Conservation (phyloP, 2,329 filamentous ascomycete genomes). For the Pseudogymnoascus sp. region DNA sequence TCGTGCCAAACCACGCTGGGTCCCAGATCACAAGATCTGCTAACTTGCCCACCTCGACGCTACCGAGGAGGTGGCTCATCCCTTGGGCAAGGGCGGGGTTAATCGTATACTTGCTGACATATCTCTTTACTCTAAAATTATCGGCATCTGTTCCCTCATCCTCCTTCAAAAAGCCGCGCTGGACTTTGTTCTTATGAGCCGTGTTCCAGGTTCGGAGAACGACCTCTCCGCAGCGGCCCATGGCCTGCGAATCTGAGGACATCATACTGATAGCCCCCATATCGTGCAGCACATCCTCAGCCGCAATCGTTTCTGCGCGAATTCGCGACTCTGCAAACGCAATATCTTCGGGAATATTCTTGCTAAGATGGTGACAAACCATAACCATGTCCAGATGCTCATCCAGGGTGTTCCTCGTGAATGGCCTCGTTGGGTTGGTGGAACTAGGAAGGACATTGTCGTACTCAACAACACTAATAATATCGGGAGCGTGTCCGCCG, state of each 20-base stretch:
- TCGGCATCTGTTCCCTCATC: conserved; percentile 74
- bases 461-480: conserved; percentile 87
- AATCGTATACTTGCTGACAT: conserved; percentile 92
- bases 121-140: conserved; percentile 86
- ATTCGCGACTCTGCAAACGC: conserved; percentile 93
- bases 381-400: conserved; percentile 98
- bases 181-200: conserved; percentile 89
- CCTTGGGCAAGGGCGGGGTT: conserved; percentile 89
- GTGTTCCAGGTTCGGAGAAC: conserved; percentile 93
- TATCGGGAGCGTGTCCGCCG: conserved; percentile 90
- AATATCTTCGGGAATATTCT: conserved; percentile 90
- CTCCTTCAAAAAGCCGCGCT: conserved; percentile 67
- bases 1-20: conserved; percentile 76
- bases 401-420: conserved; percentile 84
- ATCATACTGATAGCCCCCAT: conserved; percentile 96
- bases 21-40: conserved; percentile 87
- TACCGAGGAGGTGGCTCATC: conserved; percentile 79
- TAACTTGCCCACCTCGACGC: conserved; percentile 79
- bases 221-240: conserved; percentile 93
- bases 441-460: conserved; percentile 80
- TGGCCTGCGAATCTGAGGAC: conserved; percentile 89
- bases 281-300: conserved; percentile 92
- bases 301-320: conserved; percentile 90
- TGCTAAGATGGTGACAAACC: conserved; percentile 91
- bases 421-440: conserved; percentile 88